A percentile compares a stretch with the other conserved stretches of the same genome.
Conservation (phyloP, 176 grass and related monocot genomes). For the Pontederia paniculata region DNA sequence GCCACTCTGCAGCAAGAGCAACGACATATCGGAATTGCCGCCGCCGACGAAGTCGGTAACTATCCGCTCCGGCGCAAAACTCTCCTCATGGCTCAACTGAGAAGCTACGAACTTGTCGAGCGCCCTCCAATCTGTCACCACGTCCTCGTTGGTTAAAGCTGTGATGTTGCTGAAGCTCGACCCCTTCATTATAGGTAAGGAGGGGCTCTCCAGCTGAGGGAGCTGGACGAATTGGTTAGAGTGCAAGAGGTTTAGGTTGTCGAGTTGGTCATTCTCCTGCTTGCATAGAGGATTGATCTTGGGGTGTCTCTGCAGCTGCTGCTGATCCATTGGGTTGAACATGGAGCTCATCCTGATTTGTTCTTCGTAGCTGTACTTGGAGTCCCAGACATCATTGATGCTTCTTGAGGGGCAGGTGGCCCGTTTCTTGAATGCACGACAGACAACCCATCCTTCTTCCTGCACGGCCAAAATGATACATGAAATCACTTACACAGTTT, state of each 20-base stretch:
- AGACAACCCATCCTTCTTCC: slow-evolving; percentile 99
- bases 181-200: slow-evolving; percentile 7
- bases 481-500: background rate
- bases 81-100: slow-evolving; percentile 35
- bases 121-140: slow-evolving; percentile 31
- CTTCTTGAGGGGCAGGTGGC: slow-evolving; percentile 36
- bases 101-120: slow-evolving; percentile 46
- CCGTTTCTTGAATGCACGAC: slow-evolving; percentile 96
- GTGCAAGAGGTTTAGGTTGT: slow-evolving; percentile 24
- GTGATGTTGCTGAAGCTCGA: background rate
- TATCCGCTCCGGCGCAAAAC: slow-evolving; percentile 13
- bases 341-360: slow-evolving; percentile 5
- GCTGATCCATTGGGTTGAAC: slow-evolving; percentile 14
- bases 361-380: slow-evolving; percentile 23
- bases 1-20: slow-evolving; percentile 24
- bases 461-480: slow-evolving; percentile 7
- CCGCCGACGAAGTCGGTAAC: slow-evolving; percentile 2
- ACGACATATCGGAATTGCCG: slow-evolving; percentile 27
- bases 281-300: slow-evolving; percentile 26
- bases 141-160: background rate
- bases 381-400: slow-evolving; percentile 44
- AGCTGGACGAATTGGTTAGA: slow-evolving; percentile 32
- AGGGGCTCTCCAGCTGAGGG: slow-evolving; percentile 31
- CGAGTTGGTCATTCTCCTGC: slow-evolving; percentile 27
- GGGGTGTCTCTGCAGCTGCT: slow-evolving; percentile 18